Percentiles rank a stretch among this genome's conserved stretches.
Evolutionary conservation across 108 stramenopile genomes (phyloP).

Genomic region (Epipyxis sp.): DNA sequence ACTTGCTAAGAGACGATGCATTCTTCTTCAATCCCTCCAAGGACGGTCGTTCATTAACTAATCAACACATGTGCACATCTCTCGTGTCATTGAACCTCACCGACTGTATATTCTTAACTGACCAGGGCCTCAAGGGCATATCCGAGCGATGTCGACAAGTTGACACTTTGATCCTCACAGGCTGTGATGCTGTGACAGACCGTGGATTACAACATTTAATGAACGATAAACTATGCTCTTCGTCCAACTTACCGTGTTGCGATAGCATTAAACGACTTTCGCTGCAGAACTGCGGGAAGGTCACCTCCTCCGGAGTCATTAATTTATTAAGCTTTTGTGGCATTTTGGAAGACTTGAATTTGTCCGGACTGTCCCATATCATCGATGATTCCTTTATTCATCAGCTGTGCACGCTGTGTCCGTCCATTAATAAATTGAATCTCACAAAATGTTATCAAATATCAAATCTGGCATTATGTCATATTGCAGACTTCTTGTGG

Average conservation of each 20-base stretch:
- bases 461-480: slow-evolving; percentile 38
- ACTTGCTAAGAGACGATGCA: neutral
- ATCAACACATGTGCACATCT: neutral
- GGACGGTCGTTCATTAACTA: neutral
- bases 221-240: neutral
- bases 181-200: neutral
- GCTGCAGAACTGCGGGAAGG: neutral
- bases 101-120: neutral
- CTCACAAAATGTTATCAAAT: slow-evolving; percentile 29
- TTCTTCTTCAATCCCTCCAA: neutral
- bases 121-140: neutral
- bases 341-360: neutral
- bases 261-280: neutral
- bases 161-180: neutral
- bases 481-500: slow-evolving; percentile 41
- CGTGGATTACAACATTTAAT: neutral
- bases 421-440: slow-evolving; percentile 27
- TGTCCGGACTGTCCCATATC: neutral
- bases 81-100: neutral
- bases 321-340: neutral
- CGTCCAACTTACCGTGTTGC: neutral
- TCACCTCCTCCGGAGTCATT: neutral
- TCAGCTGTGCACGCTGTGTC: neutral
- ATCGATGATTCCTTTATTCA: slow-evolving; percentile 15
- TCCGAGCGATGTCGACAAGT: neutral